Percentiles rank a stretch among this genome's conserved stretches.
Conservation (phyloP, 192 early-diverging fungal genomes). For the Entophlyctis luteolus region DNA sequence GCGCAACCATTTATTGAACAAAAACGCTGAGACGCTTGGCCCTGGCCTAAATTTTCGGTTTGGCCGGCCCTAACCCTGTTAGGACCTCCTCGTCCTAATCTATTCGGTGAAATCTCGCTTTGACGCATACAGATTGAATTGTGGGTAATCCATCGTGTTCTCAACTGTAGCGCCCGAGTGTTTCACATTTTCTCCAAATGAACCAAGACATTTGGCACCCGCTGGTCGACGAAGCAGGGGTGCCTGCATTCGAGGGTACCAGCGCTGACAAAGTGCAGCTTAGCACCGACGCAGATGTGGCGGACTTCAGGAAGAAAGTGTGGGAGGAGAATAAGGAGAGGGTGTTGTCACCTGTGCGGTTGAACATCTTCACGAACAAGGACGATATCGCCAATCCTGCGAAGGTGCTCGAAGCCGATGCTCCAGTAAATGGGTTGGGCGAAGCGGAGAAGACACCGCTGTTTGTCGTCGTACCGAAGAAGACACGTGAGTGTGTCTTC, state of each 20-base stretch:
- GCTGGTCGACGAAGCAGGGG: neutral
- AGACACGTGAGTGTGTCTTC: too few relatives aligned
- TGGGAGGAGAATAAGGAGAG: neutral
- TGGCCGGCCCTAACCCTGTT: too few relatives aligned
- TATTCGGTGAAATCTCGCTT: too few relatives aligned
- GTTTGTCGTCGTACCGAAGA: constrained; percentile 1
- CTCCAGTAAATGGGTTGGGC: neutral
- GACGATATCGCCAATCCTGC: neutral
- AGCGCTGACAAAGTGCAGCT: neutral
- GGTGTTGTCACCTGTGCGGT: neutral
- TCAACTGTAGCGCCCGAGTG: too few relatives aligned
- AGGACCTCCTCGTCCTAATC: too few relatives aligned
- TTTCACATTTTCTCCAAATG: too few relatives aligned
- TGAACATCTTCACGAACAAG: neutral
- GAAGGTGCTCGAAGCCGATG: neutral
- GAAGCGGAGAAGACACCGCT: neutral
- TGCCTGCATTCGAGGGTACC: neutral
- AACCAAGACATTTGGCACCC: neutral
- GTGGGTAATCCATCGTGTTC: too few relatives aligned
- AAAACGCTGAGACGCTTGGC: too few relatives aligned
- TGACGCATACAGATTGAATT: too few relatives aligned
- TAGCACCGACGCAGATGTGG: neutral
- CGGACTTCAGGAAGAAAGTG: neutral
- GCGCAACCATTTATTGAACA: too few relatives aligned
- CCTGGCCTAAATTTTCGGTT: too few relatives aligned